Conservation (phyloP, 129 eudicot genomes). For the Pulicaria dysenterica region DNA sequence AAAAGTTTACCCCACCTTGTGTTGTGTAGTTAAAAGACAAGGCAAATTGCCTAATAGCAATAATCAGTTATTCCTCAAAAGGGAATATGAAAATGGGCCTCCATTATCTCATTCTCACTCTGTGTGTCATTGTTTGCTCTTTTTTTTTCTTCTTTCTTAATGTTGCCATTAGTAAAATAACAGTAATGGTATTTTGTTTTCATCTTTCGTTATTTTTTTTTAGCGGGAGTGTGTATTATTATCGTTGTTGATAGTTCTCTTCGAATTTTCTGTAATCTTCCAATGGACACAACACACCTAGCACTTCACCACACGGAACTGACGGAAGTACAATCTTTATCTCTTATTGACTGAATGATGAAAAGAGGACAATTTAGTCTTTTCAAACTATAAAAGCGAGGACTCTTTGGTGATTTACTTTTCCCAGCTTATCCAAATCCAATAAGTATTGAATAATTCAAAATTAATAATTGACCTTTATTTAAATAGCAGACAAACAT, state of each 20-base stretch:
- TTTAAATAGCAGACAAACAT: conserved; percentile 1
- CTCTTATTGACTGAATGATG: neutral
- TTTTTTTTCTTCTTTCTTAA: no score
- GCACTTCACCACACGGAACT: neutral
- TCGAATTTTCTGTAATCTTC: neutral
- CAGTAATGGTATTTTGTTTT: no score
- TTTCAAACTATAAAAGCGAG: neutral
- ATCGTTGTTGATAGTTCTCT: no score
- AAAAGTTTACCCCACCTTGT: neutral
- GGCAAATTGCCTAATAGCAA: no score
- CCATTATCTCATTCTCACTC: neutral
- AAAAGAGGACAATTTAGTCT: neutral
- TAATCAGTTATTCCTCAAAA: neutral
- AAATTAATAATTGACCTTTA: conserved; percentile 26
- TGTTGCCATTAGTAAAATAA: no score
- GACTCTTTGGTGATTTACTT: conserved; percentile 13
- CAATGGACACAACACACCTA: neutral
- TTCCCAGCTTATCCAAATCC: conserved; percentile 20
- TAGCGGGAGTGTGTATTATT: no score
- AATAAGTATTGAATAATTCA: conserved; percentile 15
- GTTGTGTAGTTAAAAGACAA: neutral
- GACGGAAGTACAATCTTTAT: neutral
- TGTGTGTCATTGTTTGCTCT: no score
- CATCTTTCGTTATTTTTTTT: no score
- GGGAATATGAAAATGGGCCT: neutral